Evolutionary conservation across 495 filamentous ascomycete species (phyloP).

Genomic region (Hypoxylon lienhwacheense): DNA sequence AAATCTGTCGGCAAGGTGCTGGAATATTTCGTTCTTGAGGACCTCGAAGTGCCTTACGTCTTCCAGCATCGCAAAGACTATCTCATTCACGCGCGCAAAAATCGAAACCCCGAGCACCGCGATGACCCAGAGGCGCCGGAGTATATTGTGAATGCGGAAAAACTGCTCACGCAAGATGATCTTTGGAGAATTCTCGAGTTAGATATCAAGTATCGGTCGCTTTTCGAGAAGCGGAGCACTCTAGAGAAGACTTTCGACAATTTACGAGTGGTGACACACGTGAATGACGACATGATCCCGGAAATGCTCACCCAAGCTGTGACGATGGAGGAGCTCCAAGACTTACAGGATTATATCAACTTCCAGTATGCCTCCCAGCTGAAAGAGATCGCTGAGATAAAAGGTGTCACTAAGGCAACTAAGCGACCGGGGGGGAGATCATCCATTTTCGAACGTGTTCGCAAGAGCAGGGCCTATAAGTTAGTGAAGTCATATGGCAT

Average conservation of each 20-base stretch:
- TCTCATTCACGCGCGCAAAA: slow-evolving; percentile 86
- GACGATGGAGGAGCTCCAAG: slow-evolving; percentile 91
- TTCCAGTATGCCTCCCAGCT: slow-evolving; percentile 87
- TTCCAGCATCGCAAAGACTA: slow-evolving; percentile 98
- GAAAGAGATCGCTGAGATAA: slow-evolving; percentile 68
- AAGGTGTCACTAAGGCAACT: slow-evolving; percentile 54
- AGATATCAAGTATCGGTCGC: slow-evolving; percentile 88
- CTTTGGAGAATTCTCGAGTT: slow-evolving; percentile 92
- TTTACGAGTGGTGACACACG: slow-evolving; percentile 57
- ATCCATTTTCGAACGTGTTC: slow-evolving; percentile 78
- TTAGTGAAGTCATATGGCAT: slow-evolving; percentile 91
- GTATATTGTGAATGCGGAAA: slow-evolving; percentile 77
- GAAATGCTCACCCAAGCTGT: slow-evolving; percentile 73
- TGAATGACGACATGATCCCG: slow-evolving; percentile 69
- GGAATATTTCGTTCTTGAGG: slow-evolving; percentile 88
- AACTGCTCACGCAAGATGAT: slow-evolving; percentile 87
- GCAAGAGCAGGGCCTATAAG: slow-evolving; percentile 74
- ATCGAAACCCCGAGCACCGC: slow-evolving; percentile 58
- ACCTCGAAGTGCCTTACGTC: slow-evolving; percentile 93
- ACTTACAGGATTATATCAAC: slow-evolving; percentile 93
- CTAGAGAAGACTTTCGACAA: slow-evolving; percentile 77
- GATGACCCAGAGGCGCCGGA: slow-evolving; percentile 64
- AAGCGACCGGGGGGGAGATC: slow-evolving; percentile 79
- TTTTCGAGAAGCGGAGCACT: slow-evolving; percentile 84
- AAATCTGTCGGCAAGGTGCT: slow-evolving; percentile 89